A percentile compares a stretch with the other conserved stretches of the same genome.
These are phyloP conservation scores for Hypoxylon rubiginosum DNA, from an alignment of 2,329 filamentous ascomycete genomes.

Conservation along the genomic window DNA sequence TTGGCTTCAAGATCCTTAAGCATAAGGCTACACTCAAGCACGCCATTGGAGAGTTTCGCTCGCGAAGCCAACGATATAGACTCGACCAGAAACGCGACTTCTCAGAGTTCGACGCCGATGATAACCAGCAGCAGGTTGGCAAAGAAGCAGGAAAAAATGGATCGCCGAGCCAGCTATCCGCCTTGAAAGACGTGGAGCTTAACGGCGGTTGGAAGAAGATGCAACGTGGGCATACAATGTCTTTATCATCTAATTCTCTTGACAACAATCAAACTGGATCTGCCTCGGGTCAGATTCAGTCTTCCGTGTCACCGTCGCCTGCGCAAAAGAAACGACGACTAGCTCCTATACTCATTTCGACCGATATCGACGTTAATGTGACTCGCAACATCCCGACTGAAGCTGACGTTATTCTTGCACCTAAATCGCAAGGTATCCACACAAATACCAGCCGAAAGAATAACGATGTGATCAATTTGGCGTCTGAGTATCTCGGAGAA, in stretches of 20 bases:
- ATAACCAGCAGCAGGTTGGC: slow-evolving; percentile 17
- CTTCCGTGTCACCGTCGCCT: slow-evolving; percentile 10
- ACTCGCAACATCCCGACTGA: slow-evolving; percentile 46
- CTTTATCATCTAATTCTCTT: neutral
- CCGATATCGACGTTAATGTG: slow-evolving; percentile 36
- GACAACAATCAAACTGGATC: neutral
- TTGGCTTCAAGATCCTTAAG: slow-evolving; percentile 69
- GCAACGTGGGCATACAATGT: neutral
- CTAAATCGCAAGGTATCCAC: neutral
- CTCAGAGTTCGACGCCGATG: slow-evolving; percentile 33
- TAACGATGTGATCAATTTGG: neutral
- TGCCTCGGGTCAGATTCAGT: neutral
- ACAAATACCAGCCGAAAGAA: neutral
- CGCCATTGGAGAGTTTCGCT: slow-evolving; percentile 69
- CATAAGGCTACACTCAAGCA: slow-evolving; percentile 70
- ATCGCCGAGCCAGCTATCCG: neutral
- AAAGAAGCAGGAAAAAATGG: neutral
- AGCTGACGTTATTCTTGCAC: slow-evolving; percentile 41
- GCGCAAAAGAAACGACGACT: slow-evolving; percentile 48
- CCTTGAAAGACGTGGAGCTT: neutral
- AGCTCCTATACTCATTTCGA: slow-evolving; percentile 42
- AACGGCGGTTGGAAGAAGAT: neutral
- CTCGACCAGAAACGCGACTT: slow-evolving; percentile 44
- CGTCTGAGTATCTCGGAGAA: slow-evolving; percentile 45
- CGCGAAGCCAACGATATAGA: slow-evolving; percentile 64